Conservation (phyloP, 2,329 filamentous ascomycete genomes). For the Fusarium abutilonis region DNA sequence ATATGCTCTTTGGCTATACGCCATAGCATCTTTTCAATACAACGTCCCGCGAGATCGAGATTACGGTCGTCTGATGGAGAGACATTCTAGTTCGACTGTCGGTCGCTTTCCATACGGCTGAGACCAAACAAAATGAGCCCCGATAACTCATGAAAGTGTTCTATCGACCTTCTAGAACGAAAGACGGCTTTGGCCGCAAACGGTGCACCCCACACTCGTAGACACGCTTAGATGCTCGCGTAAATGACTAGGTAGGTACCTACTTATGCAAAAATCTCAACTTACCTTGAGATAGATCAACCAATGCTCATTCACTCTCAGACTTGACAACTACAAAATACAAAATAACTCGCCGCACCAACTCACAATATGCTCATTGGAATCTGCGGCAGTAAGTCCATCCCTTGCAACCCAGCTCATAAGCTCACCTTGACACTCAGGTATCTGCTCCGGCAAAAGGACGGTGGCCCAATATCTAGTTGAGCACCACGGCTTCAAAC, state of each 20-base stretch:
- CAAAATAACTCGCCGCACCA: background rate
- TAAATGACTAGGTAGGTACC: constrained; percentile 6
- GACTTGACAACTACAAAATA: background rate
- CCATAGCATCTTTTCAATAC: constrained; percentile 4
- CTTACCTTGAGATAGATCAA: constrained; percentile 5
- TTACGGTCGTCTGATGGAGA: constrained; percentile 26
- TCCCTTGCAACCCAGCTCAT: background rate
- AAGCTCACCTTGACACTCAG: constrained; percentile 56
- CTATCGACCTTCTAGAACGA: constrained; percentile 28
- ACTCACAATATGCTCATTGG: constrained; percentile 73
- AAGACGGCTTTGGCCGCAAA: constrained; percentile 3
- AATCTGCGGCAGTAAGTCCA: constrained; percentile 72
- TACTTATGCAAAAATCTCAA: constrained; percentile 11
- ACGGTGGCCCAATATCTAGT: constrained; percentile 89
- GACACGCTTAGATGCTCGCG: constrained; percentile 38
- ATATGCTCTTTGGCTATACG: constrained; percentile 14
- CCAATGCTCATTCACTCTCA: background rate
- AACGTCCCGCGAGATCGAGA: constrained; percentile 12
- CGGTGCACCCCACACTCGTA: constrained; percentile 32
- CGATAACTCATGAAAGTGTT: constrained; percentile 13
- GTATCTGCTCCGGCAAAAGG: constrained; percentile 92
- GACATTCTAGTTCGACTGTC: constrained; percentile 17
- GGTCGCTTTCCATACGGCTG: constrained; percentile 13
- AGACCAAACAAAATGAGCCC: background rate
- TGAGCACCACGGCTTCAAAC: constrained; percentile 82